Percentiles rank a stretch among this genome's conserved stretches.
phyloP scores from a whole-genome alignment of 2,329 filamentous ascomycete genomes.

The Gaeumannomyces tritici region DNA sequence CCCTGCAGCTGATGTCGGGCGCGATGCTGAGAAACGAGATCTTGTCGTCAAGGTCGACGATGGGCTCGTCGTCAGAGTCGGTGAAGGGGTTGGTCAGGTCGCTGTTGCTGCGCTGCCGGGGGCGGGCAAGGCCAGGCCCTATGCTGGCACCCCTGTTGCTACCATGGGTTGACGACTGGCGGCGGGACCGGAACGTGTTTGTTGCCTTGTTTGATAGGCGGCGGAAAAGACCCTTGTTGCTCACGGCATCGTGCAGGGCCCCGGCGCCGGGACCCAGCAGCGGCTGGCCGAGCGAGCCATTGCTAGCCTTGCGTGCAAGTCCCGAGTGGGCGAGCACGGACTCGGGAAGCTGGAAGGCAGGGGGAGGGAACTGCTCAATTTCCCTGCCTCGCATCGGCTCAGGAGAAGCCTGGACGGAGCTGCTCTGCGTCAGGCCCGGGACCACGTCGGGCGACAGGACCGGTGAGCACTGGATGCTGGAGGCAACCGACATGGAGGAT shows the following conservation, averaged over 20 bases:
- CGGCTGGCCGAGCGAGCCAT: conserved; percentile 54
- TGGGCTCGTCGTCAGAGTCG: conserved; percentile 27
- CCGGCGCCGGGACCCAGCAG: conserved; percentile 42
- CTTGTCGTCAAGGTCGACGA: conserved; percentile 44
- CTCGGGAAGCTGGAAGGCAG: conserved; percentile 63
- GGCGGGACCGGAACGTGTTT: conserved; percentile 50
- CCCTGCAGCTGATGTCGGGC: conserved; percentile 25
- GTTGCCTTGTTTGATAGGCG: conserved; percentile 75
- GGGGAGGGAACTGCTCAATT: conserved; percentile 36
- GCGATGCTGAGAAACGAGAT: conserved; percentile 24
- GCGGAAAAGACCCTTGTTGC: conserved; percentile 59
- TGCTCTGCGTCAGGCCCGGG: conserved; percentile 44
- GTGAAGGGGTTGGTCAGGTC: conserved; percentile 22
- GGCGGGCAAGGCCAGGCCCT: conserved; percentile 62
- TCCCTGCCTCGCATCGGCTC: conserved; percentile 49
- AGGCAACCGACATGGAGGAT: conserved; percentile 38
- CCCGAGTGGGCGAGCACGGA: conserved; percentile 32
- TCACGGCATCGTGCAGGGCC: conserved; percentile 36
- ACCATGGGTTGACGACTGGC: conserved; percentile 68
- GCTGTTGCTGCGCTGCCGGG: conserved; percentile 47
- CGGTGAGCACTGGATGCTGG: conserved; percentile 47
- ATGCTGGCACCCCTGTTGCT: conserved; percentile 79
- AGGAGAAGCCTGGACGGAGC: conserved; percentile 58
- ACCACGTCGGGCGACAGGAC: conserved; percentile 42
- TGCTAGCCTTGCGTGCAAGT: conserved; percentile 47